Evolutionary conservation across 495 filamentous ascomycete species (phyloP), one percentile per base, ranked within the genome.

Genomic region (Cercophora scortea): DNA sequence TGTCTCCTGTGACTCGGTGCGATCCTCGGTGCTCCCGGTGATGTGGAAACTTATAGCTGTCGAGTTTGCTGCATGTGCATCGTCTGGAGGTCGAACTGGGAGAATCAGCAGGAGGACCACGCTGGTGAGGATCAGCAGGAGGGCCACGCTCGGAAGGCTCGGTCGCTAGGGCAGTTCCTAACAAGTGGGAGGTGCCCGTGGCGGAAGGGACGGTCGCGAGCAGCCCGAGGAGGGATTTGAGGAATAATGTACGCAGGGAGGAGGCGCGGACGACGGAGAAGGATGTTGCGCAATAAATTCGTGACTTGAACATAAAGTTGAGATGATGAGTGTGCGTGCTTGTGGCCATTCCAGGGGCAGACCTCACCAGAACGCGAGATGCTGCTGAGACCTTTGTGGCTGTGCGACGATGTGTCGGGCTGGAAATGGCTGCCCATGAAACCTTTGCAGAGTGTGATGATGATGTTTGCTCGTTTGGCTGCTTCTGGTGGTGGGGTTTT

Each of bases 251-350:
- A 51, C 90, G 87, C 55, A 96, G 80, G 51, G 85, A 92, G 6
- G 89, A 89, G 44, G 87, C 83, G 44, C 92, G 87, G 33, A 96
- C 78, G 19, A 91, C 79, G 15, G 90, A 86, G 65, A 89, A 95
- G 15, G 86, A 85, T 5, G 73, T 70, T 11, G 87, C 78, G 83
- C 79, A 1, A 85, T 72, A 7, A 90, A 88, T 32, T 88, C 87
- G 56, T 88, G 85, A 1, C 87, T 88, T 1, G 91, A 91, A 91
- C 39, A 90, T 83, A 63, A 93, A 95, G 63, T 89, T 89, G 38
- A 94, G 69, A 41, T 84, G 86, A 61, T 96, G 91, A 1, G 81
- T 83, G 61, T 96, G 91, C 1, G 81, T 83, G 61, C 96, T 25
- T 25, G 72, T 63, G 52, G 58, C 68, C 13, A 58, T 54, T 25